These are phyloP conservation scores for Triticum monococcum DNA, from an alignment of 176 grass and related monocot genomes.

Conservation along the genomic window DNA sequence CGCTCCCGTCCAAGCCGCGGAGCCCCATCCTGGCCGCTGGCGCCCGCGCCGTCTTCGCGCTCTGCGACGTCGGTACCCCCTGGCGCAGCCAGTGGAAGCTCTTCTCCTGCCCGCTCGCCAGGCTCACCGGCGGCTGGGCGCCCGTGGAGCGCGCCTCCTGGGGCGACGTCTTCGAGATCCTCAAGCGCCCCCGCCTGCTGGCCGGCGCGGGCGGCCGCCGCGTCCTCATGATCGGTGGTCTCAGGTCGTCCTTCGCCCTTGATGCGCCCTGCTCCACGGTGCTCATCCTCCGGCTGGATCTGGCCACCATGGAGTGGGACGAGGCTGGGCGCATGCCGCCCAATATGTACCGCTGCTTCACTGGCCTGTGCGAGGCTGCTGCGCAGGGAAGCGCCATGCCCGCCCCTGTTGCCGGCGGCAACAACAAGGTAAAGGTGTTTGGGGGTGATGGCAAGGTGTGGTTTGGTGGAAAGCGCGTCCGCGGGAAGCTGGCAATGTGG, in stretches of 20 bases:
- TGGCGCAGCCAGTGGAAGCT: conserved; percentile 99
- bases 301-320: conserved; percentile 93
- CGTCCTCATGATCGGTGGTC: conserved; percentile 90
- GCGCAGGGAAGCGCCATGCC: conserved; percentile 28
- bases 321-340: conserved; percentile 91
- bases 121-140: conserved; percentile 72
- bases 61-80: conserved; percentile 86
- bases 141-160: conserved; percentile 62
- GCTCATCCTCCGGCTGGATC: conserved; percentile 86
- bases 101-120: conserved; percentile 76
- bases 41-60: conserved; percentile 66
- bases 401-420: conserved; percentile 29
- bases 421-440: conserved; percentile 99
- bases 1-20: conserved; percentile 88
- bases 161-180: conserved; percentile 89
- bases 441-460: conserved; percentile 95
- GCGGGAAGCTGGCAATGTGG: conserved; percentile 93
- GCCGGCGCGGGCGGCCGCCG: conserved; percentile 61
- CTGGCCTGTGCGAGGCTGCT: conserved; percentile 56
- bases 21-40: conserved; percentile 78
- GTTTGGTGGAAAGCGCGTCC: conserved; percentile 88
- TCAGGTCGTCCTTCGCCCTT: conserved; percentile 72
- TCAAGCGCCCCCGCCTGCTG: conserved; percentile 89
- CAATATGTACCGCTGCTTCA: conserved; percentile 90
- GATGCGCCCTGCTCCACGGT: conserved; percentile 95